Evolutionary conservation across 805 yeast genomes (phyloP).

Genomic region (Jamesozyma piceae): DNA sequence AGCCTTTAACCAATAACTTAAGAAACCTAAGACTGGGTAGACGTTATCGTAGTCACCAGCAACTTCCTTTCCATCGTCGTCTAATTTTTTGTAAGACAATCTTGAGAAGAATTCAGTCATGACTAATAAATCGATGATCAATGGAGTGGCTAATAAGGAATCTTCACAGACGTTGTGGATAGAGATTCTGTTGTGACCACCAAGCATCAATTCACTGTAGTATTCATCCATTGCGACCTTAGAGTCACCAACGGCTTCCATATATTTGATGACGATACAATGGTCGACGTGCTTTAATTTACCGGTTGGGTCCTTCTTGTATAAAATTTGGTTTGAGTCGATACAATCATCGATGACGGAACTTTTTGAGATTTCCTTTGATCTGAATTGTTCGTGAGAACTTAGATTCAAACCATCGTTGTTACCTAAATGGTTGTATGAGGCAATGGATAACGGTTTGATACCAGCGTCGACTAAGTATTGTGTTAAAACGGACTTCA

Average conservation of each 20-base stretch:
- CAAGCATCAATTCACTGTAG: constrained; percentile 92
- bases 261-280: constrained; percentile 88
- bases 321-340: constrained; percentile 74
- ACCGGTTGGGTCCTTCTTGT: constrained; percentile 42
- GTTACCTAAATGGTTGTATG: constrained; percentile 93
- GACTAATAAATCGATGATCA: constrained; percentile 82
- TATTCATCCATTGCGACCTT: constrained; percentile 98
- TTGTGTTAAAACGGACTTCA: constrained; percentile 94
- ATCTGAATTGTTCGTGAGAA: constrained; percentile 87
- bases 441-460: constrained; percentile 87
- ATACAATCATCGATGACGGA: constrained; percentile 92
- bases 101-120: constrained; percentile 86
- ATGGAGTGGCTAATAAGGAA: constrained; percentile 86
- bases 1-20: constrained; percentile 94
- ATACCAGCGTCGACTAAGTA: constrained; percentile 95
- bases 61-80: constrained; percentile 16
- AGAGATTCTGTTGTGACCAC: constrained; percentile 91
- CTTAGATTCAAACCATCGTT: constrained; percentile 90
- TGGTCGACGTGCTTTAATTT: constrained; percentile 79
- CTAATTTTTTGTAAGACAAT: constrained; percentile 62
- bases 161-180: constrained; percentile 96
- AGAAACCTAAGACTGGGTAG: constrained; percentile 77
- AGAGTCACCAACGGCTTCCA: constrained; percentile 91
- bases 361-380: constrained; percentile 88
- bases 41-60: constrained; percentile 45